Percentiles rank a stretch among this genome's conserved stretches.
phyloP scores from a whole-genome alignment of 257 asterid genomes.

The Petunia secreta region DNA sequence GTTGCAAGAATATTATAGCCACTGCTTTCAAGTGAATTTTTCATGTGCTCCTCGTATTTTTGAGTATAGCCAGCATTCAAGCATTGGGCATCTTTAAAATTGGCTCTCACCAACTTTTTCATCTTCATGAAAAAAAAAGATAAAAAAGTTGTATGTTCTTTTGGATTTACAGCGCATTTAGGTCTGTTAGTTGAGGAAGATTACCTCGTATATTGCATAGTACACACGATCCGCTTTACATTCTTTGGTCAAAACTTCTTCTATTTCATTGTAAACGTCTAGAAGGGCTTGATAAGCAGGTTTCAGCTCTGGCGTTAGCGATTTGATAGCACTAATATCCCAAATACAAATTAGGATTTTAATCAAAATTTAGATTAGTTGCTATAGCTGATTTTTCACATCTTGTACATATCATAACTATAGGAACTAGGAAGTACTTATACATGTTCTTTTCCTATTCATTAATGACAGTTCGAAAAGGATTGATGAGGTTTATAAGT shows the following conservation, averaged over 20 bases:
- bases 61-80: no score
- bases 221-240: constrained; percentile 23
- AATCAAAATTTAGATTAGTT: background rate
- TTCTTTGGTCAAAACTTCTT: constrained; percentile 28
- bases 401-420: background rate
- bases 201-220: background rate
- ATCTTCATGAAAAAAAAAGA: no score
- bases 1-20: constrained; percentile 30
- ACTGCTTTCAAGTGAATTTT: constrained; percentile 26
- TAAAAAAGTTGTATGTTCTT: no score
- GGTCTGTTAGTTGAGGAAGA: no score
- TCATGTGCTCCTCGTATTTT: background rate
- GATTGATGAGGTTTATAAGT: no score
- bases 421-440: no score
- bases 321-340: constrained; percentile 27
- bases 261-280: constrained; percentile 17
- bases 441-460: background rate
- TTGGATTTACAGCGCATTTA: no score
- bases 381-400: no score
- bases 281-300: constrained; percentile 30
- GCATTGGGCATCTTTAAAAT: no score
- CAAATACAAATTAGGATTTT: constrained; percentile 35
- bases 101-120: no score
- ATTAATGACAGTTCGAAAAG: background rate
- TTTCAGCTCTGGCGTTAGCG: constrained; percentile 41